Base-by-base conservation (phyloP, 1,284 basidiomycete species). In the Boletus semigastroideus region DNA sequence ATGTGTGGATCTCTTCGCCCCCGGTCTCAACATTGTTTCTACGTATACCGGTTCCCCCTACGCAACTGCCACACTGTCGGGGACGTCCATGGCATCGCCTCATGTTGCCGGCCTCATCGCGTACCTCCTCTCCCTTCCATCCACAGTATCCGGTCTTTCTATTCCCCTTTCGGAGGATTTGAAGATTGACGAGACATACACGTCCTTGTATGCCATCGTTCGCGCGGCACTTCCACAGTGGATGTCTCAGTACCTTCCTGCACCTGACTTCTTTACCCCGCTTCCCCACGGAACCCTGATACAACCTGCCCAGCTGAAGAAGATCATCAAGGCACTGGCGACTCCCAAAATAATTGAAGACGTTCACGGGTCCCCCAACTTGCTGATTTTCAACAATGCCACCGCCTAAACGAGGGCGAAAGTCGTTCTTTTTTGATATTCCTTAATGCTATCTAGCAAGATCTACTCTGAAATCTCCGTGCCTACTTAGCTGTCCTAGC, bases 371-470 rank as follows among this genome's bases (percentile, higher is more conserved):
- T 87, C 88, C 2, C 75, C 81, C 52, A 93, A 94, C 75, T 61
- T 85, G 62, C 75, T 93, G 63, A 79, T 90, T 51, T 92, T 84
- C 77, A 94, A 92, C 79, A 93, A 93, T 62, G 87, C 83, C n/a
- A 91, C 87, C 5, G 48, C 43, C 2, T 67, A 37, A 62, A 16
- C 45, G 22, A 25, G 16, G 17, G 9, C 6, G 12, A 12, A 16
- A 11, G 42, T 22, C 17, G 20, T 7, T 20, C 5, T 20, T 30
- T 22, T 38, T 46, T 46, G 44, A 33, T 40, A 40, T 28, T 49
- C 45, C 27, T 28, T 46, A 42, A 47, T 53, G 37, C 46, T 41
- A 40, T 49, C 10, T 43, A 46, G 46, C n/a, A 17, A 43, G 49
- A 38, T 48, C 39, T 49, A 27, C 13, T 14, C 45, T 36, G 22